Conservation (phyloP, 192 early-diverging fungal genomes). For the Umbelopsis isabellina region DNA sequence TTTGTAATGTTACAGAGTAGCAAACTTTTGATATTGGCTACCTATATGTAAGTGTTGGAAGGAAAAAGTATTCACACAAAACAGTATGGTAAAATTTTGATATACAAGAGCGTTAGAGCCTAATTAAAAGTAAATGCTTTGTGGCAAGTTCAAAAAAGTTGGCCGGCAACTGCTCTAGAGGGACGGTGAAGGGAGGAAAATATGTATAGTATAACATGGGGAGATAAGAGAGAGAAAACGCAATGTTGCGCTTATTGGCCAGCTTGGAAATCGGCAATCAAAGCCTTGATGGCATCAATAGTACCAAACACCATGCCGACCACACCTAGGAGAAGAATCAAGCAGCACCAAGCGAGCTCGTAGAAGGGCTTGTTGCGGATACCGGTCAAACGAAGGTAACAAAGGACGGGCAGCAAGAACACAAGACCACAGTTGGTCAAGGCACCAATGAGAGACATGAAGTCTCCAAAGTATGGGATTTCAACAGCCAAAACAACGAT, state of each 20-base stretch:
- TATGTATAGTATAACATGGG: background rate
- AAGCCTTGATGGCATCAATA: conserved; percentile 67
- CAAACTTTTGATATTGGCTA: background rate
- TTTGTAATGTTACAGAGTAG: conserved; percentile 18
- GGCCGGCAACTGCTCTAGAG: conserved; percentile 1
- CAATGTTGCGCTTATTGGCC: background rate
- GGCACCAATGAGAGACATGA: conserved; percentile 80
- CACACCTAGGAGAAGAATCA: conserved; percentile 65
- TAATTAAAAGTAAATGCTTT: background rate
- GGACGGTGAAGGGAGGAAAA: background rate
- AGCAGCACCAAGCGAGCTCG: conserved; percentile 54
- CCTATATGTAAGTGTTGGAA: background rate
- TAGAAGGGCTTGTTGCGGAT: conserved; percentile 38
- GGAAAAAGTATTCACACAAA: conserved; percentile 12
- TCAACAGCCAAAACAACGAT: conserved; percentile 64
- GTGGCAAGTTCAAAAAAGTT: background rate
- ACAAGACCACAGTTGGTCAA: conserved; percentile 78
- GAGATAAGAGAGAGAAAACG: background rate
- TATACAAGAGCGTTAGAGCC: conserved; percentile 11
- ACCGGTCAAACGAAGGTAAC: conserved; percentile 76
- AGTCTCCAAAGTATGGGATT: conserved; percentile 80
- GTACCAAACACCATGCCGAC: conserved; percentile 58
- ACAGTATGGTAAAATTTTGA: background rate
- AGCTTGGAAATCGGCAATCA: conserved; percentile 41
- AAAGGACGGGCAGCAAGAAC: conserved; percentile 84